Base-by-base conservation (phyloP, 2,329 filamentous ascomycete genomes). In the Penicillium paneum region DNA sequence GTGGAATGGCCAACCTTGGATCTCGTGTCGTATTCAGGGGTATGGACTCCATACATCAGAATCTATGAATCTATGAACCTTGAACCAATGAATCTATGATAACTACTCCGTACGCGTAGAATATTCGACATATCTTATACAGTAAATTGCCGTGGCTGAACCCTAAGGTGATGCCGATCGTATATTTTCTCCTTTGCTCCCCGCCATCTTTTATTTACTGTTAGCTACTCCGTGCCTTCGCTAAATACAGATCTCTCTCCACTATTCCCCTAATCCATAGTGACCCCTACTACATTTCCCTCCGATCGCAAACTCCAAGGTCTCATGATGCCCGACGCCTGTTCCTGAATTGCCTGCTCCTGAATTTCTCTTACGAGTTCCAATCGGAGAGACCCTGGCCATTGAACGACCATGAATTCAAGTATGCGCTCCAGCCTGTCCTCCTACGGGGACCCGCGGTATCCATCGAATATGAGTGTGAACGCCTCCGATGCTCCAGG, bases 381-480 rank as follows among this genome's bases (percentile, higher is more conserved):
- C 35, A 49, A 54, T 21, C n/a, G 38, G 36, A 19, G 36, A 34
- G 19, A 43, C 19, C 36, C 15, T 1, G 26, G 34, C 35, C 49
- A 52, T 55, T 55, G 46, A 58, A 50, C 49, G 38, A 67, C 55
- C 56, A 74, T 73, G 70, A 71, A 67, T 48, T 60, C 67, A 51
- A 74, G 73, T 52, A 59, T 71, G 31, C 70, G 71, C 40, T 74
- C 72, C 34, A 76, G 73, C 52, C 63, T 64, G 53, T 76, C 73
- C 36, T 76, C 73, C 19, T 75, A 75, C 55, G 73, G 71, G 56
- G 71, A 76, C 55, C 68, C 72, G 24, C 67, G 68, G 55, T 73
- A 75, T 55, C 67, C 67, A 7, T 71, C 73, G 7, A 66, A 67
- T 11, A 64, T 56, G 15, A 61, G 68, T 44, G 69, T 56, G 12